These are phyloP conservation scores for Huiozyma sinensis DNA, from an alignment of 805 yeast species.

Conservation along the genomic window DNA sequence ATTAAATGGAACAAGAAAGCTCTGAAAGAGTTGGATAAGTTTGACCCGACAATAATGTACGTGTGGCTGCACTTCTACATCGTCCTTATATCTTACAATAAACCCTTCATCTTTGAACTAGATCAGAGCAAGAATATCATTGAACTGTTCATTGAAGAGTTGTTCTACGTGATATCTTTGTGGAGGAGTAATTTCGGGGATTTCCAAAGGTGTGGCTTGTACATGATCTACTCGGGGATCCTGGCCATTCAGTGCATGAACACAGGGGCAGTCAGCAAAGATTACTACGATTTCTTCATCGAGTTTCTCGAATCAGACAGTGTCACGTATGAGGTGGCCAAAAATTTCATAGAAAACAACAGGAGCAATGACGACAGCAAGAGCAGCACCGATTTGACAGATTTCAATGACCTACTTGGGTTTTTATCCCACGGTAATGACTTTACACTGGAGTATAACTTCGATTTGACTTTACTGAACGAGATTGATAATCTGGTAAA, in stretches of 20 bases:
- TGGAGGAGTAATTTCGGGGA: constrained; percentile 14
- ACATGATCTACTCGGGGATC: constrained; percentile 22
- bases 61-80: constrained; percentile 45
- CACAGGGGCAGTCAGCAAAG: constrained; percentile 11
- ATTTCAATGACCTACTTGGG: constrained; percentile 18
- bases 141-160: constrained; percentile 19
- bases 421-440: constrained; percentile 21
- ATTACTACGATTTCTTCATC: constrained; percentile 8
- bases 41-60: constrained; percentile 39
- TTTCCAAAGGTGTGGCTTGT: constrained; percentile 18
- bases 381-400: constrained; percentile 11
- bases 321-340: constrained; percentile 20
- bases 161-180: constrained; percentile 10
- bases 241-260: constrained; percentile 23
- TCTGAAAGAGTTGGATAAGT: constrained; percentile 29
- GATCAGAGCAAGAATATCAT: constrained; percentile 13
- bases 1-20: constrained; percentile 34
- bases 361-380: constrained; percentile 3
- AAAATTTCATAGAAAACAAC: constrained; percentile 17
- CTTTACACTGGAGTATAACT: constrained; percentile 23
- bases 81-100: constrained; percentile 42
- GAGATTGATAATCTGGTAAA: constrained; percentile 23
- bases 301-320: constrained; percentile 15
- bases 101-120: constrained; percentile 36
- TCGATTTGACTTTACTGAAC: constrained; percentile 22